Evolutionary conservation across 2,329 filamentous ascomycete genomes (phyloP).

Genomic region (Penicillium sp.): DNA sequence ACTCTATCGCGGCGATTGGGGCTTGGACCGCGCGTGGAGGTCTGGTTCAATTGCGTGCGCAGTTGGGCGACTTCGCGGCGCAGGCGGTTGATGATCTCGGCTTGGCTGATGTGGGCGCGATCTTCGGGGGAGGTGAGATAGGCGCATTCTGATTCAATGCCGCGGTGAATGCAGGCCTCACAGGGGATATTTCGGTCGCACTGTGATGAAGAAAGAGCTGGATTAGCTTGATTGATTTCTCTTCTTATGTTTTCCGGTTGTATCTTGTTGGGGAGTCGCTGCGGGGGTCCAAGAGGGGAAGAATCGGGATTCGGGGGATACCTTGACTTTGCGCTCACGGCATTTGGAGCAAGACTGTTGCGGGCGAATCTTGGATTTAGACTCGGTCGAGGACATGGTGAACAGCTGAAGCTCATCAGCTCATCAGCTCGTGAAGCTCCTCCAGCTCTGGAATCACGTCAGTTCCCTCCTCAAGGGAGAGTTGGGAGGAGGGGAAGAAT

Average conservation of each 20-base stretch:
- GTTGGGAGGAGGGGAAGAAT: not conserved
- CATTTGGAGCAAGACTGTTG: conserved; percentile 40
- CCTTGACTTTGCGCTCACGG: conserved; percentile 40
- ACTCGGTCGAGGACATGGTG: conserved; percentile 20
- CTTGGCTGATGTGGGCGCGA: conserved; percentile 68
- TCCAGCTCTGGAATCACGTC: not conserved
- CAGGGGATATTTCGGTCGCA: conserved; percentile 40
- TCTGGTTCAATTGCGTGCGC: conserved; percentile 25
- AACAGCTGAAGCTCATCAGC: not conserved
- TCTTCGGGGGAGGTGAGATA: conserved; percentile 55
- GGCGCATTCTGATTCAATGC: conserved; percentile 37
- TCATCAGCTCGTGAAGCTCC: not conserved
- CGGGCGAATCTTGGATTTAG: conserved; percentile 34
- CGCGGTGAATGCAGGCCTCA: conserved; percentile 35
- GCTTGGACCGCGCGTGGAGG: conserved; percentile 8
- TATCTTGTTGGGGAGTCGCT: not conserved
- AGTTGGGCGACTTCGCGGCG: conserved; percentile 35
- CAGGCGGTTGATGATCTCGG: conserved; percentile 43
- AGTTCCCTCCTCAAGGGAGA: not conserved
- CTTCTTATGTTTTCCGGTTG: not conserved
- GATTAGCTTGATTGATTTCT: not conserved
- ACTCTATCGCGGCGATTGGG: not conserved
- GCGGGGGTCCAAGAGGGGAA: not conserved
- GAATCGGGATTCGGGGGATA: conserved; percentile 5
- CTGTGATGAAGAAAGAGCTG: conserved; percentile 16